Evolutionary conservation across 1,139 yeast species (phyloP), one percentile per base, ranked within the genome.

Genomic region (Candida gigantensis): DNA sequence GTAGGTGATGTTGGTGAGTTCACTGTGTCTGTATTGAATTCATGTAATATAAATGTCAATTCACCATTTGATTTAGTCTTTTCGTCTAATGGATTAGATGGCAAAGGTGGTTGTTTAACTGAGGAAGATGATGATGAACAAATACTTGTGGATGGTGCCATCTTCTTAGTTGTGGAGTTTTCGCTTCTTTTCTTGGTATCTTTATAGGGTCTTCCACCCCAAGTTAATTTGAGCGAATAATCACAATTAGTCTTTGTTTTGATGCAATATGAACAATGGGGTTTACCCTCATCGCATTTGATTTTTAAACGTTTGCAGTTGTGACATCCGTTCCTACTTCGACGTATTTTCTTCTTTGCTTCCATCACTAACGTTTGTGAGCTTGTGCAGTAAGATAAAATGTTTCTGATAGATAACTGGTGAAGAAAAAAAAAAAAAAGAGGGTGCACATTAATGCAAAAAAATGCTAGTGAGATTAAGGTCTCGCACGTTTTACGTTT

Each of bases 201-300:
- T 41, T 65, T 64, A 44, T 68, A 79, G 0, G 87, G 88, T 35
- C 90, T 57, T 0, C 92, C 92, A 15, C 90, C 92, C 95, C 95
- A 85, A 0, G 80, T 76, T 28, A 85, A 62, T 45, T 72, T 77
- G 17, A 84, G 51, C 3, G 83, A 66, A 50, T 85, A 85, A 50
- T 84, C 90, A 58, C 95, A 85, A 1, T 54, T 45, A 8, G 60
- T 49, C 3, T 62, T 58, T 2, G 72, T 60, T 40, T 74, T 77
- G 4, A 57, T 35, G 52, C 95, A 87, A 44, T 77, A 69, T 1
- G 74, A 58, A 50, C 95, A 86, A 0, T 54, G 43, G 0, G 95
- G 95, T 45, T 79, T 77, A 18, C 39, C 50, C 47, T 87, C 95
- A 50, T 83, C 84, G 53, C 95, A 87, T 52, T 84, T 84, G 34